These are phyloP conservation scores for Apiotrichum laibachii DNA, from an alignment of 1,284 basidiomycete species.

Conservation along the genomic window DNA sequence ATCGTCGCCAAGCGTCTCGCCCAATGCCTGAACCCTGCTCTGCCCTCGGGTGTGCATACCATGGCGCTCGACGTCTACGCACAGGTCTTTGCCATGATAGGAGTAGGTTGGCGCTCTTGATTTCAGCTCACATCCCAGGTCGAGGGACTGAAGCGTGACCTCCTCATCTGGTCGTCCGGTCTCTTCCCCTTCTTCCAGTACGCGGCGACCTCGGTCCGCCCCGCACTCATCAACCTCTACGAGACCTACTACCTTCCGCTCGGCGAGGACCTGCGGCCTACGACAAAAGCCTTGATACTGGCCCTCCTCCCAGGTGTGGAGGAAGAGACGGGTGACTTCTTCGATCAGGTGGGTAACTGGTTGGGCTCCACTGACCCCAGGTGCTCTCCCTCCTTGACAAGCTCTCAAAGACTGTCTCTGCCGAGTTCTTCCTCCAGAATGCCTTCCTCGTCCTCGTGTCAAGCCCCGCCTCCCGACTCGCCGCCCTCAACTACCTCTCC, in stretches of 20 bases:
- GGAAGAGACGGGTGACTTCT: slow-evolving; percentile 94
- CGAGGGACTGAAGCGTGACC: slow-evolving; percentile 82
- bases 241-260: slow-evolving; percentile 88
- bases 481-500: slow-evolving; percentile 81
- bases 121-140: slow-evolving; percentile 55
- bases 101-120: slow-evolving; percentile 59
- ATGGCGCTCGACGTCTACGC: slow-evolving; percentile 92
- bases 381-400: slow-evolving; percentile 79
- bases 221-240: slow-evolving; percentile 78
- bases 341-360: slow-evolving; percentile 70
- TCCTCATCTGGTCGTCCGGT: slow-evolving; percentile 92
- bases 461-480: slow-evolving; percentile 77
- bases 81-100: slow-evolving; percentile 84
- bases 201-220: slow-evolving; percentile 92
- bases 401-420: slow-evolving; percentile 75
- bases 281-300: slow-evolving; percentile 90
- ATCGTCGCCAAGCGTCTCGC: slow-evolving; percentile 91
- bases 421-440: slow-evolving; percentile 89
- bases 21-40: slow-evolving; percentile 93
- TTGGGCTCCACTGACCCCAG: slow-evolving; percentile 49
- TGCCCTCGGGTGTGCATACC: slow-evolving; percentile 95
- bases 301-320: slow-evolving; percentile 90
- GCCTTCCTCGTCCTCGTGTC: slow-evolving; percentile 92
- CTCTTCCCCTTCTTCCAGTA: slow-evolving; percentile 98
- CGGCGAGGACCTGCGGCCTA: slow-evolving; percentile 73